Conservation (phyloP, 1,284 basidiomycete species). For the Ustilago bromivora region DNA sequence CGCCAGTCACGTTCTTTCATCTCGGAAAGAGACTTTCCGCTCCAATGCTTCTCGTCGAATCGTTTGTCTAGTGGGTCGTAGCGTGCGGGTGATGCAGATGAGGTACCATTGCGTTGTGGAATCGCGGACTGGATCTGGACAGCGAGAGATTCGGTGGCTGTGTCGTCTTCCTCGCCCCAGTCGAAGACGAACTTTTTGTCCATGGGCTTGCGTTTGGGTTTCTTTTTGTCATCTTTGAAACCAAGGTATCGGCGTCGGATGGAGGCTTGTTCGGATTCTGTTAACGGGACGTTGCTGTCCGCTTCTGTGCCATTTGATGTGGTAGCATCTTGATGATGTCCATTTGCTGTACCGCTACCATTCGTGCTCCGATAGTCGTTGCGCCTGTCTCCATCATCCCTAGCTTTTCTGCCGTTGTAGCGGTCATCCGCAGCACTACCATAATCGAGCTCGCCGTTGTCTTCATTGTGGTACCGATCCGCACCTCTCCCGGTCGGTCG, state of each 20-base stretch:
- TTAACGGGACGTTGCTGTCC: constrained; percentile 27
- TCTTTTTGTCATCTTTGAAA: constrained; percentile 76
- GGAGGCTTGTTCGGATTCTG: constrained; percentile 53
- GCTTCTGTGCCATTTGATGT: neutral
- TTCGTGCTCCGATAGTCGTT: neutral
- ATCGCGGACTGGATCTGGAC: constrained; percentile 18
- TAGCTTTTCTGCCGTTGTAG: constrained; percentile 15
- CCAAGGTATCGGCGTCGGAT: constrained; percentile 64
- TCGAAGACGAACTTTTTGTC: constrained; percentile 95
- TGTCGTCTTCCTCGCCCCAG: constrained; percentile 76
- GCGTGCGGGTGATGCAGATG: constrained; percentile 5
- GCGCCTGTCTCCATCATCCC: neutral
- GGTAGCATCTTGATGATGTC: neutral
- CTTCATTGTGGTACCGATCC: constrained; percentile 7
- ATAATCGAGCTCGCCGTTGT: constrained; percentile 25
- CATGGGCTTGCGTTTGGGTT: constrained; percentile 90
- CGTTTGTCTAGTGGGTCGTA: constrained; percentile 31
- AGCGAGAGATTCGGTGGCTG: constrained; percentile 45
- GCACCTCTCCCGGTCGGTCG: neutral
- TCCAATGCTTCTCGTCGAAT: constrained; percentile 88
- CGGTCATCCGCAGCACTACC: constrained; percentile 24
- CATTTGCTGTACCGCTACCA: neutral
- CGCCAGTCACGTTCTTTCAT: constrained; percentile 99
- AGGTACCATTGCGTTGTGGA: neutral
- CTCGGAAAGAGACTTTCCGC: constrained; percentile 89